These are phyloP conservation scores for Aspergillus floridensis DNA, from an alignment of 2,329 filamentous ascomycete species.

Conservation along the genomic window DNA sequence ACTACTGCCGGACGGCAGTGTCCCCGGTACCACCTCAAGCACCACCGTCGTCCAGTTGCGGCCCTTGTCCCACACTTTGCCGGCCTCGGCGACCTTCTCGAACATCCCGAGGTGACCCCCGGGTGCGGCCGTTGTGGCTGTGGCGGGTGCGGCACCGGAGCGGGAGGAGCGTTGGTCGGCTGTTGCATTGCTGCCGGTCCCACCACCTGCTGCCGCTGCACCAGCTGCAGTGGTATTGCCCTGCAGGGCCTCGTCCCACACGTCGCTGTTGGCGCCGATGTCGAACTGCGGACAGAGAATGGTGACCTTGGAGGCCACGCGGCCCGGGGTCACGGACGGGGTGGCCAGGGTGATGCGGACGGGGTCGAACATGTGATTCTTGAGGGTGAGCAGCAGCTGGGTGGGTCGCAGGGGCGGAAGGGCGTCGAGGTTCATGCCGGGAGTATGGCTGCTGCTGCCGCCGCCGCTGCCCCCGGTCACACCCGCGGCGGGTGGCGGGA, in stretches of 20 bases:
- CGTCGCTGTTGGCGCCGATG: slow-evolving; percentile 88
- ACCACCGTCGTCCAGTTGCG: slow-evolving; percentile 95
- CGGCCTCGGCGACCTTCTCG: slow-evolving; percentile 69
- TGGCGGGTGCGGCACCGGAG: slow-evolving; percentile 30
- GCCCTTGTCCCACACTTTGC: slow-evolving; percentile 93
- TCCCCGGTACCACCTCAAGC: slow-evolving; percentile 75
- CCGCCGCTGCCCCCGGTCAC: slow-evolving; percentile 23
- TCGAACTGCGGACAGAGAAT: slow-evolving; percentile 93
- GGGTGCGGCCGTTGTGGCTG: not conserved
- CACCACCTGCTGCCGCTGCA: slow-evolving; percentile 14
- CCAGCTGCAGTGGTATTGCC: slow-evolving; percentile 26
- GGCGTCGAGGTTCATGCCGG: slow-evolving; percentile 47
- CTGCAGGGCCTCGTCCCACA: slow-evolving; percentile 86
- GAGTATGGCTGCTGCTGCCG: slow-evolving; percentile 21
- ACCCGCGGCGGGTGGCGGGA: slow-evolving; percentile 34
- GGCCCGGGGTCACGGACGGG: slow-evolving; percentile 72
- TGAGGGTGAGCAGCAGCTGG: slow-evolving; percentile 85
- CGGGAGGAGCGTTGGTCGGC: slow-evolving; percentile 41
- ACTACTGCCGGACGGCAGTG: slow-evolving; percentile 21
- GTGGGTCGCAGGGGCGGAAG: slow-evolving; percentile 53
- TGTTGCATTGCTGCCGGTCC: not conserved
- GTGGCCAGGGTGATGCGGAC: slow-evolving; percentile 86
- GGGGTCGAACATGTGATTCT: slow-evolving; percentile 89
- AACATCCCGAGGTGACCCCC: slow-evolving; percentile 28
- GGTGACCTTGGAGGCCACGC: slow-evolving; percentile 76